Evolutionary conservation across 2,329 filamentous ascomycete genomes (phyloP).

Genomic region (Remersonia thermophila): DNA sequence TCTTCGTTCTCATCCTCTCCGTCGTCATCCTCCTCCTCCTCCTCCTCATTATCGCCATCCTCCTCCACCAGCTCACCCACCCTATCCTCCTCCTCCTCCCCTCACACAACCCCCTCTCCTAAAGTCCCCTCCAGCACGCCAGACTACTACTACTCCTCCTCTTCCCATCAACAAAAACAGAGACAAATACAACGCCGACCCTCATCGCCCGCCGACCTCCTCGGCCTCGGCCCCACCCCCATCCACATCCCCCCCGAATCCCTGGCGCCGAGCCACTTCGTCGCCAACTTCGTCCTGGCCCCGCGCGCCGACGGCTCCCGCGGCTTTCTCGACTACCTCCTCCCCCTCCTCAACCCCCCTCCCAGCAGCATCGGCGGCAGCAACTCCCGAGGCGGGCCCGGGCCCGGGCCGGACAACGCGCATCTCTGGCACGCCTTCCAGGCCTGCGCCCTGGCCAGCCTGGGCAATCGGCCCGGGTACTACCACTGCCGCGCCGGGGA

Average conservation of each 20-base stretch:
- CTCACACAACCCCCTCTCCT: neutral
- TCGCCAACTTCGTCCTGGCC: constrained; percentile 47
- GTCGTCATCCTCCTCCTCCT: constrained; percentile 21
- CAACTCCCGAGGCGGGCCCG: constrained; percentile 19
- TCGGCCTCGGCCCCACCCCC: constrained; percentile 22
- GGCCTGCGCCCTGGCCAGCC: constrained; percentile 45
- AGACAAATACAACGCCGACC: constrained; percentile 8
- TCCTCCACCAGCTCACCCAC: neutral
- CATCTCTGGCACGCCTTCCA: constrained; percentile 45
- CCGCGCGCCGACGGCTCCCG: constrained; percentile 37
- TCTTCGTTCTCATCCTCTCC: constrained; percentile 3
- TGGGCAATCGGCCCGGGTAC: constrained; percentile 35
- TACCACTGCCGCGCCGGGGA: neutral
- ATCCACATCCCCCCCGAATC: constrained; percentile 38
- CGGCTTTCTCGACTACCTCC: constrained; percentile 47
- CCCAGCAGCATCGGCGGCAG: neutral
- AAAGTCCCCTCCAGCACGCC: neutral
- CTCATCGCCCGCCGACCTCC: too few species aligned
- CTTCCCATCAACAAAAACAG: neutral
- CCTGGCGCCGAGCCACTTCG: constrained; percentile 46
- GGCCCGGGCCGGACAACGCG: constrained; percentile 25
- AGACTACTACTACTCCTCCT: too few species aligned
- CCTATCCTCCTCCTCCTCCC: neutral
- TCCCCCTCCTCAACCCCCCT: constrained; percentile 36
- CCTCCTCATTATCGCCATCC: neutral